A percentile compares a stretch with the other conserved stretches of the same genome.
These are phyloP conservation scores for Baeospora myosura DNA, from an alignment of 1,284 basidiomycete genomes.

Conservation along the genomic window DNA sequence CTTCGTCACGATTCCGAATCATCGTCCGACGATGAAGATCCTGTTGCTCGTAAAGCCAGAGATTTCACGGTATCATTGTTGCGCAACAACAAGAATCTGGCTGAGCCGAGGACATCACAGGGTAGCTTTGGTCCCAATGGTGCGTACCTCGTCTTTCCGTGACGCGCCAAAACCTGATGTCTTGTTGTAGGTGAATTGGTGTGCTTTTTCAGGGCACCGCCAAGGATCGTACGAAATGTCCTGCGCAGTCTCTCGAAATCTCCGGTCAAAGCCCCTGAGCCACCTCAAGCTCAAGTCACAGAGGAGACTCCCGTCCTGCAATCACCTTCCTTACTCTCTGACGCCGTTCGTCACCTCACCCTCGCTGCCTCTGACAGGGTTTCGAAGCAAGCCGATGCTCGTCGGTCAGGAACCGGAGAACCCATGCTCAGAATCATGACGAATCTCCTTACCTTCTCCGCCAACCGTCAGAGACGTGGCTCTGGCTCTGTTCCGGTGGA, in stretches of 20 bases:
- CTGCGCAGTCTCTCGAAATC: conserved; percentile 43
- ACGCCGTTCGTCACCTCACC: conserved; percentile 58
- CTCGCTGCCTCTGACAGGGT: conserved; percentile 50
- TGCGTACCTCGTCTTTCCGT: conserved; percentile 22
- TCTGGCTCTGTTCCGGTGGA: conserved; percentile 29
- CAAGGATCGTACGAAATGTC: conserved; percentile 57
- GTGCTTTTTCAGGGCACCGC: conserved; percentile 76
- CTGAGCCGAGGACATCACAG: conserved; percentile 74
- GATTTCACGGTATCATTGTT: conserved; percentile 47
- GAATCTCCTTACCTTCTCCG: conserved; percentile 59
- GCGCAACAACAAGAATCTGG: conserved; percentile 65
- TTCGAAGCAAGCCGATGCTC: conserved; percentile 28
- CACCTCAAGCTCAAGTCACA: conserved; percentile 13
- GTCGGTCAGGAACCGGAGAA: conserved; percentile 42
- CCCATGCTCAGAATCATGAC: conserved; percentile 67
- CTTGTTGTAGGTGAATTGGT: conserved; percentile 66
- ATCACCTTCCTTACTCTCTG: conserved; percentile 57
- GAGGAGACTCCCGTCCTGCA: conserved; percentile 42
- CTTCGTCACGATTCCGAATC: conserved; percentile 46
- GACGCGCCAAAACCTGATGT: conserved; percentile 1
- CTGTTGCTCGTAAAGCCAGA: conserved; percentile 31
- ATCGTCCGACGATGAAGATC: conserved; percentile 39
- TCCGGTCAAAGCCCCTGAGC: conserved; percentile 18
- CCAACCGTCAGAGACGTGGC: conserved; percentile 28
- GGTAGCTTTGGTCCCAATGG: conserved; percentile 84